Base-by-base conservation (phyloP, 805 yeast species). In the Priceomyces fermenticarens region DNA sequence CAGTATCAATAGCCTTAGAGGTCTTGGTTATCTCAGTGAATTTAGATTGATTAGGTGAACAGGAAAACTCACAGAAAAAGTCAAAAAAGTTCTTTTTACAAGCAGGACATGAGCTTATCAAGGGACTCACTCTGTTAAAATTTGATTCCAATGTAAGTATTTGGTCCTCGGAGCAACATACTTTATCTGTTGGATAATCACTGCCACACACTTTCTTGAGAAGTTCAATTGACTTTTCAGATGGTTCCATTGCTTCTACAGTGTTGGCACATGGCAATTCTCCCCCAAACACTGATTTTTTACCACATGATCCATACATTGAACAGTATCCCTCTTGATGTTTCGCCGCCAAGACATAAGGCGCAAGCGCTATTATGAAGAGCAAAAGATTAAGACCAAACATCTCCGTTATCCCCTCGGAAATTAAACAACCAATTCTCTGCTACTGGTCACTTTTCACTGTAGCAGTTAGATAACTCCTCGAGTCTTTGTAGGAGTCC, bases 31-130 rank as follows among this genome's bases (percentile, higher is more conserved):
- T 78, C 49, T 87, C 76, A 10, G 89, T 73, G 62, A 88, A 91
- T 10, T 67, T 60, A 0, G 88, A 73, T 62, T 91, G 97, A 51
- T 85, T 67, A 0, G 96, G 83, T 3, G 96, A 85, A 62, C 99
- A 91, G 1, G 97, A 85, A 62, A 93, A 89, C 31, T 82, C 80
- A 65, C 91, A 93, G 56, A 88, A 88, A 49, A 90, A 70, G 52
- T 84, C 85, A 54, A 79, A 79, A 61, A 91, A 91, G 68, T 91
- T 91, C 60, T 80, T 81, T 42, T 77, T 71, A 60, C 99, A 91
- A 0, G 99, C 98, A 2, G 97, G 97, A 60, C 99, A 70, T 11
- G 73, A 66, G 38, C 72, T 62, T 17, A 70, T 63, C 31, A 70
- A 49, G 1, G 75, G 72, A 38, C 65, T 72, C 2, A 62, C 72